Conservation (phyloP, 1,139 yeast species). For the Eremothecium sinecaudum region DNA sequence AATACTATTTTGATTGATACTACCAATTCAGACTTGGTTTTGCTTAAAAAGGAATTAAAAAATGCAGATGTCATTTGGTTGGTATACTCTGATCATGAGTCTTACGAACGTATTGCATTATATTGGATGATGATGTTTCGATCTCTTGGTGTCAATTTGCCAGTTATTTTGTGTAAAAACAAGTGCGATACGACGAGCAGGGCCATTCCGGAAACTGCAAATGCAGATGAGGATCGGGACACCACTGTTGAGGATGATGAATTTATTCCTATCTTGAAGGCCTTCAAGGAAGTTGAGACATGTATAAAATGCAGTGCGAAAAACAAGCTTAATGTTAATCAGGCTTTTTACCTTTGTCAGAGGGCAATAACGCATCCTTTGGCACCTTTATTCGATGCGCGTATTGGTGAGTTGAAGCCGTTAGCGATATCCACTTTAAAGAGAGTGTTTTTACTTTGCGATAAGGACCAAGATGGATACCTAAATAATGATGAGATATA, state of each 20-base stretch:
- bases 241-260: slow-evolving; percentile 47
- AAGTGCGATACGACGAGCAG: slow-evolving; percentile 36
- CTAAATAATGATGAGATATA: slow-evolving; percentile 62
- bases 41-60: slow-evolving; percentile 64
- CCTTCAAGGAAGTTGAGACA: slow-evolving; percentile 88
- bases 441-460: slow-evolving; percentile 76
- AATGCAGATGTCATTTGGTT: slow-evolving; percentile 88
- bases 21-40: slow-evolving; percentile 50
- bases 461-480: slow-evolving; percentile 81
- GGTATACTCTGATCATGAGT: slow-evolving; percentile 85
- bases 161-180: slow-evolving; percentile 85
- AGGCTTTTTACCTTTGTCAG: slow-evolving; percentile 84
- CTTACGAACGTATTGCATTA: slow-evolving; percentile 80
- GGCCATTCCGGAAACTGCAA: slow-evolving; percentile 2
- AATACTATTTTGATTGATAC: slow-evolving; percentile 76
- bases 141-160: slow-evolving; percentile 84
- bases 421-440: slow-evolving; percentile 66
- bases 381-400: slow-evolving; percentile 91
- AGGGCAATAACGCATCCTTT: slow-evolving; percentile 87
- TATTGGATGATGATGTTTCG: slow-evolving; percentile 94
- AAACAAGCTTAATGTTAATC: slow-evolving; percentile 69
- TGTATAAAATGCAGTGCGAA: slow-evolving; percentile 84
- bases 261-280: slow-evolving; percentile 75
- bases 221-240: slow-evolving; percentile 17
- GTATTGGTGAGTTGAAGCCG: slow-evolving; percentile 72